Base-by-base conservation (phyloP, 148 eudicot genomes). In the Cornus suecica region DNA sequence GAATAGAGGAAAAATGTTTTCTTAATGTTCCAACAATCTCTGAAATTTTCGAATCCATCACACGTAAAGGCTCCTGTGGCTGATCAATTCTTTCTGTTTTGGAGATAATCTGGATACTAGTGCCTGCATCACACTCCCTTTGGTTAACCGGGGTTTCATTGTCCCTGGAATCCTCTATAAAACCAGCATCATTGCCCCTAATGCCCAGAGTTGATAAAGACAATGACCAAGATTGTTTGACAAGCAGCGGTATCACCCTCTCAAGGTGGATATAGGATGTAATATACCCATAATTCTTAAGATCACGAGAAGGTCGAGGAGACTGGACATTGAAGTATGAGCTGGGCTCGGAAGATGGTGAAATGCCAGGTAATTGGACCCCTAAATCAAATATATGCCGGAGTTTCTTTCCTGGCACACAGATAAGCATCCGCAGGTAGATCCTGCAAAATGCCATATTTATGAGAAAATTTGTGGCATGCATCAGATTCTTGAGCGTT, bases 221-320 rank as follows among this genome's bases (percentile, higher is more conserved):
- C 80, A 93, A 84, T 28, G 97, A 91, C 99, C 99, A 95, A 68
- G 97, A 95, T 70, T 95, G 97, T 68, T 91, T 92, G 60, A 93
- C 94, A 77, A 90, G 89, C 41, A 87, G 83, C 62, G 97, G 90
- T 70, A 81, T 73, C 28, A 79, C 75, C 52, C 99, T 88, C 54
- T 88, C 89, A 72, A 95, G 84, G 84, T 86, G 87, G 69, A 95
- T 90, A 81, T 88, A 95, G 10, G 91, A 85, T 34, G 93, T 86
- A 72, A 93, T 80, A 74, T 74, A 82, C 73, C 71, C 79, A 28
- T 90, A 90, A 78, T 81, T 93, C 77, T 80, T 86, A 52, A 71
- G 80, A 76, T 84, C 91, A 72, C 72, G 83, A 31, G 85, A 84
- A 68, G 85, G 71, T 78, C 79, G 80, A 73, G 88, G 88, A 74